Evolutionary conservation across 495 filamentous ascomycete genomes (phyloP).

Genomic region (Tuber aestivum): DNA sequence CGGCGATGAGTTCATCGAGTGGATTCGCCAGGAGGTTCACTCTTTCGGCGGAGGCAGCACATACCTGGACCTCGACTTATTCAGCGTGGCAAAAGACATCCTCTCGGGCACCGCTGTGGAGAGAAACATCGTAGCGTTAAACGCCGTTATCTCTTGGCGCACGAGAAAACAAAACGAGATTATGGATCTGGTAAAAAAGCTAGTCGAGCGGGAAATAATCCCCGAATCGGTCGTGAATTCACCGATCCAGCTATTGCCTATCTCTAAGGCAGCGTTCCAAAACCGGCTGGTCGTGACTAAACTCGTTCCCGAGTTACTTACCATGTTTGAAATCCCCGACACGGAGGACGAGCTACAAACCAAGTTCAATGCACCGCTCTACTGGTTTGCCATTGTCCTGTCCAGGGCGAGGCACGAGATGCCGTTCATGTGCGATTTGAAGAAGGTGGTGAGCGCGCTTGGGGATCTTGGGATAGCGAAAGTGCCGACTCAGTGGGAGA

Average conservation of each 20-base stretch:
- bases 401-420: not conserved
- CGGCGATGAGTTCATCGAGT: not conserved
- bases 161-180: not conserved
- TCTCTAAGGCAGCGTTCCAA: not conserved
- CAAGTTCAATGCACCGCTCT: not conserved
- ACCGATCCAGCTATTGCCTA: not conserved
- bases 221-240: not conserved
- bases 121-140: not conserved
- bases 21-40: not conserved
- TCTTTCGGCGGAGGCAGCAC: not conserved
- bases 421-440: not conserved
- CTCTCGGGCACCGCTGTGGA: not conserved
- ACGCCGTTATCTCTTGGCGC: not conserved
- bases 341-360: not conserved
- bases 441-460: not conserved
- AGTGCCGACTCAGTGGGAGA: not conserved
- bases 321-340: not conserved
- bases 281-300: not conserved
- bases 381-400: not conserved
- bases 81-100: not conserved
- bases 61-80: not conserved
- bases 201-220: not conserved
- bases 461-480: not conserved
- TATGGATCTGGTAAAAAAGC: not conserved
- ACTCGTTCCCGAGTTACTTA: not conserved